Evolutionary conservation across 202 grass and related monocot genomes (phyloP).

Genomic region (Alloteropsis angusta): DNA sequence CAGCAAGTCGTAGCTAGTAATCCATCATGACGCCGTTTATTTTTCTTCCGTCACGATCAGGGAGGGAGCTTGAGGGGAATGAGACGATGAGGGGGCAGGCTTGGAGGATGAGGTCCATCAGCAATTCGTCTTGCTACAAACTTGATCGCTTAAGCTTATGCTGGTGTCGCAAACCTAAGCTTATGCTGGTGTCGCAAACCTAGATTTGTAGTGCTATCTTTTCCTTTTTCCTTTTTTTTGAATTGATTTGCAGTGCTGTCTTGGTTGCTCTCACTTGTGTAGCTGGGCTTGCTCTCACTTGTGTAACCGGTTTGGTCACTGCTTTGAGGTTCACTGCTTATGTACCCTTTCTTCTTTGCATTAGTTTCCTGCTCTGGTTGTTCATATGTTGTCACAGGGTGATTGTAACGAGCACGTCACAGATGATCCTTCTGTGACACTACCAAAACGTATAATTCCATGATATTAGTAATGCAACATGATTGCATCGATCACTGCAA

Average conservation of each 20-base stretch:
- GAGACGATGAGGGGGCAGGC: neutral
- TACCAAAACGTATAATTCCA: neutral
- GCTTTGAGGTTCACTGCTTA: neutral
- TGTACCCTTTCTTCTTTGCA: neutral
- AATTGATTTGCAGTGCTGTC: no score
- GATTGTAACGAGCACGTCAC: neutral
- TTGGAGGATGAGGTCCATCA: neutral
- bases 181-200: no score
- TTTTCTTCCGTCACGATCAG: neutral
- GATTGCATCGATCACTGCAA: conserved; percentile 20
- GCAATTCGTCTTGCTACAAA: neutral
- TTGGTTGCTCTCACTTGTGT: neutral
- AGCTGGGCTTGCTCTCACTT: neutral
- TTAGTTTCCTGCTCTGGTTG: neutral
- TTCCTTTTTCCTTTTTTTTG: no score
- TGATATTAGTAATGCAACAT: neutral
- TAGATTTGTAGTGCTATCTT: neutral
- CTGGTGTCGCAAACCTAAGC: neutral
- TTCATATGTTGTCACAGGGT: neutral
- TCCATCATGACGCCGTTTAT: neutral
- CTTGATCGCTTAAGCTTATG: neutral
- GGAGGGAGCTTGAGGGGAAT: neutral
- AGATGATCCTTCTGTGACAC: neutral
- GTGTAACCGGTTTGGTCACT: neutral
- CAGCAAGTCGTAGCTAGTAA: neutral